Percentiles rank a stretch among this genome's conserved stretches.
These are phyloP conservation scores for Guadua angustifolia DNA, from an alignment of 176 grass and related monocot species.

Conservation along the genomic window DNA sequence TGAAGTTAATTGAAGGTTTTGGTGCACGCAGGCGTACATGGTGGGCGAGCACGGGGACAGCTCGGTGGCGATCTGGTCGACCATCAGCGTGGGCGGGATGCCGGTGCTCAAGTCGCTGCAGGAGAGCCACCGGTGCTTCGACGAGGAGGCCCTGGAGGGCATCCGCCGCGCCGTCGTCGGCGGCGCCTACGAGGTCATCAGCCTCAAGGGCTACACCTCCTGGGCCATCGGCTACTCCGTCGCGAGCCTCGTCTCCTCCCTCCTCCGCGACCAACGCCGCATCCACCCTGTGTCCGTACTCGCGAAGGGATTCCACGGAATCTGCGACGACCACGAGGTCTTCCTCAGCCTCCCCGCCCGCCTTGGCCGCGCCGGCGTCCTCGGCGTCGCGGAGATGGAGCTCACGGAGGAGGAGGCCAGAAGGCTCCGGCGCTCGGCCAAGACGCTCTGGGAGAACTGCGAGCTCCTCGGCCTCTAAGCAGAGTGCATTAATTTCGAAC, in stretches of 20 bases:
- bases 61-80: constrained; percentile 85
- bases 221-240: constrained; percentile 93
- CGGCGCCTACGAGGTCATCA: constrained; percentile 82
- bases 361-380: constrained; percentile 57
- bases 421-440: constrained; percentile 57
- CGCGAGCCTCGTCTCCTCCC: constrained; percentile 58
- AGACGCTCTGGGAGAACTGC: constrained; percentile 76
- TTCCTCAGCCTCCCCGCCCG: constrained; percentile 80
- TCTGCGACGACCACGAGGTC: constrained; percentile 59
- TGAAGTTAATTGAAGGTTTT: too few species aligned
- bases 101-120: constrained; percentile 62
- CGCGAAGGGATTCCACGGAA: constrained; percentile 65
- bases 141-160: constrained; percentile 50
- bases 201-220: constrained; percentile 78
- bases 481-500: too few species aligned
- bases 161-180: constrained; percentile 63
- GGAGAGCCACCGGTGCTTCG: constrained; percentile 52
- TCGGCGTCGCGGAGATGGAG: constrained; percentile 61
- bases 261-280: constrained; percentile 76
- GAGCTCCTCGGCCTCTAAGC: constrained; percentile 51
- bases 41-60: constrained; percentile 84
- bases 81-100: constrained; percentile 65
- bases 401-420: constrained; percentile 68
- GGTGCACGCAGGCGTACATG: constrained; percentile 68
- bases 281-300: constrained; percentile 86